Conservation (phyloP, 139 green algal genomes). For the Gonium pectorale region DNA sequence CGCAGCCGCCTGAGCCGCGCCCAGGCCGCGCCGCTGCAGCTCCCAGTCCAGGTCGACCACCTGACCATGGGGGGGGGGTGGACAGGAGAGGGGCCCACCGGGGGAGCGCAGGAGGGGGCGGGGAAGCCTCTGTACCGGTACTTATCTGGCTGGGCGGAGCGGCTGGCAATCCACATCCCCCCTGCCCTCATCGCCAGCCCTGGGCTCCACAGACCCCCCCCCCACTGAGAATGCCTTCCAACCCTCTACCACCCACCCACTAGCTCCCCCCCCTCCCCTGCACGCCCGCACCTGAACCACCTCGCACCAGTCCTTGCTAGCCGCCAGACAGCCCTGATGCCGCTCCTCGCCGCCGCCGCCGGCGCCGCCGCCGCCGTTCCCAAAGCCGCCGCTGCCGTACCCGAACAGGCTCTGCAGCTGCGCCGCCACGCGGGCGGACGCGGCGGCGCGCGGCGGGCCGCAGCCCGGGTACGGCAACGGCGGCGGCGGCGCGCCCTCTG, state of each 20-base stretch:
- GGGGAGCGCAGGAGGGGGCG: neutral
- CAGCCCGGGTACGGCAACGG: slow-evolving; percentile 19
- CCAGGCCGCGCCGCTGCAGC: slow-evolving; percentile 45
- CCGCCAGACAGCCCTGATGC: slow-evolving; percentile 44
- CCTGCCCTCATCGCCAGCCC: too few species aligned
- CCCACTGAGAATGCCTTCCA: too few species aligned
- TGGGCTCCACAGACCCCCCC: too few species aligned
- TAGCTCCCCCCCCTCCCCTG: neutral
- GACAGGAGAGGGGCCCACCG: neutral
- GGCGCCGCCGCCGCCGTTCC: neutral
- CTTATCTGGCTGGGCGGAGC: too few species aligned
- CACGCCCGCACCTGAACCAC: slow-evolving; percentile 3
- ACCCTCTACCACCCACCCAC: too few species aligned
- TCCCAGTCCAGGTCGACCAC: slow-evolving; percentile 60
- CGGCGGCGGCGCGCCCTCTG: neutral
- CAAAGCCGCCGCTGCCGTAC: neutral
- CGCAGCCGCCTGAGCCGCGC: neutral
- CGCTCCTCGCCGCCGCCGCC: neutral
- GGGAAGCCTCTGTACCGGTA: too few species aligned
- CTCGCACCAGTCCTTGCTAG: slow-evolving; percentile 48
- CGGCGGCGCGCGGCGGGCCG: neutral
- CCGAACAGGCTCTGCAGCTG: slow-evolving; percentile 23
- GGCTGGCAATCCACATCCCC: too few species aligned
- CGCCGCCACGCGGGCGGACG: neutral
- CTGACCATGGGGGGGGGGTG: slow-evolving; percentile 9